A percentile compares a stretch with the other conserved stretches of the same genome.
phyloP scores from a whole-genome alignment of 345 rosid species.

The Euphorbia tirucalli region DNA sequence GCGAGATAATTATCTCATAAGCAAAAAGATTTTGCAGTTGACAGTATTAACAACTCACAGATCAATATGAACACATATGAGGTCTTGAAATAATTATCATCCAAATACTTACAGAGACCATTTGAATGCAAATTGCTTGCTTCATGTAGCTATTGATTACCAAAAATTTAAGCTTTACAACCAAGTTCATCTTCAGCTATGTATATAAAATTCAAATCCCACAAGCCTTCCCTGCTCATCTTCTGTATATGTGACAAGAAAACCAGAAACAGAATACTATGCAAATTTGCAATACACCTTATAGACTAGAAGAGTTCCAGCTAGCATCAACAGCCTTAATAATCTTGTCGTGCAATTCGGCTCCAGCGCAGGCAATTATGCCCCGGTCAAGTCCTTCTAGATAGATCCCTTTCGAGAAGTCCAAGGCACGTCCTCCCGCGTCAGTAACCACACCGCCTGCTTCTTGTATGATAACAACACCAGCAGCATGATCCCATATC shows the following conservation, averaged over 20 bases:
- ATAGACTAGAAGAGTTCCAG: conserved; percentile 55
- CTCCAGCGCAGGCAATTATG: conserved; percentile 43
- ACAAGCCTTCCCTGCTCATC: not conserved
- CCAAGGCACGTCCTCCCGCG: conserved; percentile 43
- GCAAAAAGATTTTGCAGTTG: too few relatives aligned
- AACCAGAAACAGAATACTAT: too few relatives aligned
- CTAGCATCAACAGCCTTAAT: conserved; percentile 51
- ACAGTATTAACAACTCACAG: too few relatives aligned
- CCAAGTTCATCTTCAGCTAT: not conserved
- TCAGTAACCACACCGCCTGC: conserved; percentile 60
- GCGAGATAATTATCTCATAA: too few relatives aligned
- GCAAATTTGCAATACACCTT: not conserved
- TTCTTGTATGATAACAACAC: conserved; percentile 44
- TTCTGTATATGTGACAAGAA: too few relatives aligned
- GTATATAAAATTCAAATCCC: not conserved
- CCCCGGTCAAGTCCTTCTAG: conserved; percentile 55
- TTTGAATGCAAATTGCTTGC: too few relatives aligned
- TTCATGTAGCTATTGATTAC: not conserved
- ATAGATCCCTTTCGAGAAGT: conserved; percentile 47
- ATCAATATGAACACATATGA: too few relatives aligned
- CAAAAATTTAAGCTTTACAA: not conserved
- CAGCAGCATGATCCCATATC: conserved; percentile 65
- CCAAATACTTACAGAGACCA: too few relatives aligned
- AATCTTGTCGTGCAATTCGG: conserved; percentile 42
- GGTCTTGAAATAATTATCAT: too few relatives aligned